A percentile compares a stretch with the other conserved stretches of the same genome.
Conservation (phyloP, 2,329 filamentous ascomycete genomes). For the Arthrocladium fulminans region DNA sequence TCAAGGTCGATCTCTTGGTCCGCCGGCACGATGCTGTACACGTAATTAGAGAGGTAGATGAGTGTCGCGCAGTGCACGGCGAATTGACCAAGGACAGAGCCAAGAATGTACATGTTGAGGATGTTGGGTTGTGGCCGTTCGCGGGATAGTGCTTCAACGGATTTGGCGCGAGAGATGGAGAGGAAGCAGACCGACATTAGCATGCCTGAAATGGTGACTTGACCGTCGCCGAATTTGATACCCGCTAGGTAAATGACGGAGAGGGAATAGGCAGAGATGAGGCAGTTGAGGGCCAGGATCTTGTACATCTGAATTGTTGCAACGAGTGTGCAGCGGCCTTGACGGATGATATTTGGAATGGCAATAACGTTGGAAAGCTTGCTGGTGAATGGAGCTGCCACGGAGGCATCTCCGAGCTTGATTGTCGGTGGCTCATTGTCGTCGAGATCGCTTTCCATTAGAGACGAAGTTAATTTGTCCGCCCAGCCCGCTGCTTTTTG, state of each 20-base stretch:
- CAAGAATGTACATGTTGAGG: conserved; percentile 98
- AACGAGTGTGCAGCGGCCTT: conserved; percentile 93
- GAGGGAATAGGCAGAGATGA: conserved; percentile 95
- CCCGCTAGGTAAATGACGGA: conserved; percentile 94
- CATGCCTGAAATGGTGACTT: conserved; percentile 98
- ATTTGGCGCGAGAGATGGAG: conserved; percentile 93
- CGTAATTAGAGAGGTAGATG: conserved; percentile 86
- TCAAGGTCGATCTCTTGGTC: conserved; percentile 71
- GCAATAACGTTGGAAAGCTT: conserved; percentile 95
- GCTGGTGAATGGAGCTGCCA: conserved; percentile 93
- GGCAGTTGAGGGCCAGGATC: conserved; percentile 92
- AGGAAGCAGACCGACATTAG: conserved; percentile 99
- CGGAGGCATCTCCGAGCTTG: conserved; percentile 93
- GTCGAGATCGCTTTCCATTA: conserved; percentile 85
- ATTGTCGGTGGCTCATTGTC: conserved; percentile 88
- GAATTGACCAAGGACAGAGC: conserved; percentile 93
- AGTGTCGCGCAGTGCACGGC: conserved; percentile 89
- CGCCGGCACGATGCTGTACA: conserved; percentile 70
- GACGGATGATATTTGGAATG: conserved; percentile 95
- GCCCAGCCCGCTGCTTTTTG: conserved; percentile 69
- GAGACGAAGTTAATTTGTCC: conserved; percentile 72
- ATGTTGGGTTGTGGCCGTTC: conserved; percentile 97
- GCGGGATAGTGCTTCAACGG: conserved; percentile 90
- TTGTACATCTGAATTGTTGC: conserved; percentile 99
- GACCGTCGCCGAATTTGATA: conserved; percentile 97